Evolutionary conservation across 1,284 basidiomycete species (phyloP).

Genomic region (Ustilago tritici): DNA sequence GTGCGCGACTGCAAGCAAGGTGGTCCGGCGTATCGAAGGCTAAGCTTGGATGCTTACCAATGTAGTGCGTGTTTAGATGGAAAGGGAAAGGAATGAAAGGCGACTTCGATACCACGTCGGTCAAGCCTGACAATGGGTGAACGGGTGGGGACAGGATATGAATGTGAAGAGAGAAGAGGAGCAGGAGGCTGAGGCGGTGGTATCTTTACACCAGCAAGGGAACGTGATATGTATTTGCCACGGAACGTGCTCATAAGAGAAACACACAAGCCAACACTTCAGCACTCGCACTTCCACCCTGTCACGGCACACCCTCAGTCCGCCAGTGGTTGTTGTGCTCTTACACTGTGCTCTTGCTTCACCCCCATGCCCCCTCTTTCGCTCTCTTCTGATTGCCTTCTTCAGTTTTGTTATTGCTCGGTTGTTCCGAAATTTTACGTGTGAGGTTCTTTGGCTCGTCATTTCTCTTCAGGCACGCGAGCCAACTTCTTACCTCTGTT

Average conservation of each 20-base stretch:
- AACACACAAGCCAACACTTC: neutral
- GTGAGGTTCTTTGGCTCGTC: slow-evolving; percentile 20
- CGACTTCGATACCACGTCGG: slow-evolving; percentile 22
- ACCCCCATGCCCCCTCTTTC: neutral
- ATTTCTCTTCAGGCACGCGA: slow-evolving; percentile 8
- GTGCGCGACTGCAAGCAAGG: neutral
- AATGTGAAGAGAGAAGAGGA: neutral
- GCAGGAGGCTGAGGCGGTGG: slow-evolving; percentile 2
- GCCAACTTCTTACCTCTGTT: neutral
- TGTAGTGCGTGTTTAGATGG: neutral
- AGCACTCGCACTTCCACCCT: neutral
- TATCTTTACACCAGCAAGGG: slow-evolving; percentile 7
- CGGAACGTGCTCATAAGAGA: slow-evolving; percentile 39
- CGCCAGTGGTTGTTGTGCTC: slow-evolving; percentile 2
- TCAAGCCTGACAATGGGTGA: slow-evolving; percentile 11
- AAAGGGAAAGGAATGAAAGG: neutral
- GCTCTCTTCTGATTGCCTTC: neutral
- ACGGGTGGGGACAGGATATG: neutral
- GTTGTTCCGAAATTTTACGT: slow-evolving; percentile 15
- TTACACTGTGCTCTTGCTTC: neutral
- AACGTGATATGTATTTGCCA: slow-evolving; percentile 34
- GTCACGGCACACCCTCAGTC: neutral
- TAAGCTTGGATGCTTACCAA: slow-evolving; percentile 29
- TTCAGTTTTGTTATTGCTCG: neutral
- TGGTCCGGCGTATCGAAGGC: slow-evolving; percentile 7